Evolutionary conservation across 768 basidiomycete genomes (phyloP).

Genomic region (Clitopilus passeckerianus): DNA sequence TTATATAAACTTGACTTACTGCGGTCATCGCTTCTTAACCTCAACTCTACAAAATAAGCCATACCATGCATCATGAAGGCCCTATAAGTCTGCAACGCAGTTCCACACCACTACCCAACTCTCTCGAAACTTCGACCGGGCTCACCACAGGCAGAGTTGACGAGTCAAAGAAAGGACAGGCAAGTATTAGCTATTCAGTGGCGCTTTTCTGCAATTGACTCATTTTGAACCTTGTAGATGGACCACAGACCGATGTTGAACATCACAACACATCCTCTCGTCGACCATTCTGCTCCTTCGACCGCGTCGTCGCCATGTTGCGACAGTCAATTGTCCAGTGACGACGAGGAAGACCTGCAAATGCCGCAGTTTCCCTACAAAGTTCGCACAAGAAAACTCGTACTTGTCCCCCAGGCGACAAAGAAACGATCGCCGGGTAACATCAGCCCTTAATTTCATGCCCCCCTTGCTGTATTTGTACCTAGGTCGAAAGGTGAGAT

Average conservation of each 20-base stretch:
- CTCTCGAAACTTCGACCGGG: neutral
- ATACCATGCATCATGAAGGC: neutral
- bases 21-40: neutral
- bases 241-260: neutral
- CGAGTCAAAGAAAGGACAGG: neutral
- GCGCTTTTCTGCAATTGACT: neutral
- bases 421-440: neutral
- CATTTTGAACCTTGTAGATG: neutral
- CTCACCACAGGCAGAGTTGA: neutral
- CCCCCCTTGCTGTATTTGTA: neutral
- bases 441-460: neutral
- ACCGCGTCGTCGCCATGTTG: neutral
- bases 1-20: neutral
- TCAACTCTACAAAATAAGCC: neutral
- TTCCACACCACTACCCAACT: neutral
- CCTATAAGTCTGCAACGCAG: neutral
- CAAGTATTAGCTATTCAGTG: neutral
- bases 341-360: constrained; percentile 9
- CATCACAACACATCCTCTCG: neutral
- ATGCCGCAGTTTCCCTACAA: constrained; percentile 9
- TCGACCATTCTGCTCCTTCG: constrained; percentile 1
- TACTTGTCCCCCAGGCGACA: neutral
- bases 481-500: neutral
- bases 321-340: neutral
- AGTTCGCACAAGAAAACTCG: constrained; percentile 6